These are phyloP conservation scores for Aspergillus nidulans DNA, from an alignment of 495 filamentous ascomycete genomes.

Conservation along the genomic window DNA sequence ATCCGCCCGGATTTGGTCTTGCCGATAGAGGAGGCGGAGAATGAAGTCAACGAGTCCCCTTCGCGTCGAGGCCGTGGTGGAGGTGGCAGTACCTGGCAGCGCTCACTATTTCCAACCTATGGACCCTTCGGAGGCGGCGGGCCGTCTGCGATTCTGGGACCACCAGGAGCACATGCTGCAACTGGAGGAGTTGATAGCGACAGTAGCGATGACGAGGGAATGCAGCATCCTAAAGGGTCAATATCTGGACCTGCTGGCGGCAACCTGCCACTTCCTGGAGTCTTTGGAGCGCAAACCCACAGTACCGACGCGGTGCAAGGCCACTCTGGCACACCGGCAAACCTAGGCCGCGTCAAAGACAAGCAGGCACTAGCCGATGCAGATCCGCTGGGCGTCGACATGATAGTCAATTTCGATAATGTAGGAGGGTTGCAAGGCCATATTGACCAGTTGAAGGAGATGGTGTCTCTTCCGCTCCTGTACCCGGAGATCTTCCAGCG, in stretches of 20 bases:
- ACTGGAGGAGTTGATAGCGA: slow-evolving; percentile 83
- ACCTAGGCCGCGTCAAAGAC: slow-evolving; percentile 87
- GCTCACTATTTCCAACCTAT: slow-evolving; percentile 75
- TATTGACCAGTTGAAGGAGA: slow-evolving; percentile 95
- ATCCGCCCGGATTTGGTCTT: slow-evolving; percentile 66
- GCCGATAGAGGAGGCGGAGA: slow-evolving; percentile 61
- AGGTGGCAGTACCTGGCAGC: slow-evolving; percentile 57
- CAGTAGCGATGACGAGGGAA: slow-evolving; percentile 89
- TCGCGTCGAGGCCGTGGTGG: slow-evolving; percentile 56
- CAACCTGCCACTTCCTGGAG: slow-evolving; percentile 58
- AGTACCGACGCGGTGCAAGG: slow-evolving; percentile 60
- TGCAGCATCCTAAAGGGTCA: slow-evolving; percentile 43
- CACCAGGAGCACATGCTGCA: slow-evolving; percentile 66
- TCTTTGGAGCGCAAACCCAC: slow-evolving; percentile 59
- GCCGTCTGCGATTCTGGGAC: slow-evolving; percentile 65
- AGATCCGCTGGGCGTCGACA: slow-evolving; percentile 87
- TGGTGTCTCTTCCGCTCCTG: slow-evolving; percentile 88
- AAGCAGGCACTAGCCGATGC: slow-evolving; percentile 78
- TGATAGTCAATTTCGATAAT: slow-evolving; percentile 84
- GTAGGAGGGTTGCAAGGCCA: slow-evolving; percentile 89
- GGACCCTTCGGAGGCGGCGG: slow-evolving; percentile 90
- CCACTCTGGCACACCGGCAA: slow-evolving; percentile 65
- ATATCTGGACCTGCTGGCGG: slow-evolving; percentile 31
- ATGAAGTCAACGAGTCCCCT: slow-evolving; percentile 61
- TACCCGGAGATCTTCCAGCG: slow-evolving; percentile 93